Conservation (phyloP, 306 rosid species). For the Vachellia pachyceras region DNA sequence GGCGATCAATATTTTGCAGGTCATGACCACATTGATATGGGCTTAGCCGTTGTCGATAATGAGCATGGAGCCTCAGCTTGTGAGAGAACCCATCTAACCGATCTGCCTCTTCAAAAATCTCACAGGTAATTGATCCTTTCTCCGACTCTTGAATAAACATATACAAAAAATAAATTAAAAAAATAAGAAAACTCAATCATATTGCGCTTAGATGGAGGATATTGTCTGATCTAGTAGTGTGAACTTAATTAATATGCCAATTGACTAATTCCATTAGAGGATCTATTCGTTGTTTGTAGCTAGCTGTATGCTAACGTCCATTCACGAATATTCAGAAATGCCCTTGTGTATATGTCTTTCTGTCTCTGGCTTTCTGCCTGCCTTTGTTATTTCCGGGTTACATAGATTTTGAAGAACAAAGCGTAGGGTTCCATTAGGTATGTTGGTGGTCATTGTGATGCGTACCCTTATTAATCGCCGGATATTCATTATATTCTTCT, state of each 20-base stretch:
- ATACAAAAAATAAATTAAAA: no score
- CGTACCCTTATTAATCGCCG: slow-evolving; percentile 19
- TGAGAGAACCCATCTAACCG: slow-evolving; percentile 39
- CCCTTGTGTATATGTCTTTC: slow-evolving; percentile 27
- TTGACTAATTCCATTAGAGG: slow-evolving; percentile 23
- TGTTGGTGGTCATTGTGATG: slow-evolving; percentile 34
- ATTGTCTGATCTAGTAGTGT: slow-evolving; percentile 21
- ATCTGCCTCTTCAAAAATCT: slow-evolving; percentile 35
- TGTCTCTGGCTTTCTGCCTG: slow-evolving; percentile 39
- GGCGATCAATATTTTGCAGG: slow-evolving; percentile 56
- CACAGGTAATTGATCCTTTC: slow-evolving; percentile 42
- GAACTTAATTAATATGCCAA: neutral
- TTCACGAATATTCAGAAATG: slow-evolving; percentile 46
- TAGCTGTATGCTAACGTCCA: slow-evolving; percentile 20
- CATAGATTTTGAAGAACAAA: slow-evolving; percentile 54
- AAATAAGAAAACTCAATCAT: no score
- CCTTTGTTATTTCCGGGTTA: slow-evolving; percentile 35
- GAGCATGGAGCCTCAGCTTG: slow-evolving; percentile 44
- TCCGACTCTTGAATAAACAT: neutral
- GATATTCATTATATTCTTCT: slow-evolving; percentile 21
- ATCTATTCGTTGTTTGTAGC: slow-evolving; percentile 29
- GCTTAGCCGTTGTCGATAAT: slow-evolving; percentile 46
- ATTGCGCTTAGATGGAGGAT: neutral
- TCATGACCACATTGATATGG: slow-evolving; percentile 61
- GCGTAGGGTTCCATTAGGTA: slow-evolving; percentile 47